Percentiles rank a stretch among this genome's conserved stretches.
These are phyloP conservation scores for Saccharomyces hybrid DNA, from an alignment of 1,139 yeast species.

Conservation along the genomic window DNA sequence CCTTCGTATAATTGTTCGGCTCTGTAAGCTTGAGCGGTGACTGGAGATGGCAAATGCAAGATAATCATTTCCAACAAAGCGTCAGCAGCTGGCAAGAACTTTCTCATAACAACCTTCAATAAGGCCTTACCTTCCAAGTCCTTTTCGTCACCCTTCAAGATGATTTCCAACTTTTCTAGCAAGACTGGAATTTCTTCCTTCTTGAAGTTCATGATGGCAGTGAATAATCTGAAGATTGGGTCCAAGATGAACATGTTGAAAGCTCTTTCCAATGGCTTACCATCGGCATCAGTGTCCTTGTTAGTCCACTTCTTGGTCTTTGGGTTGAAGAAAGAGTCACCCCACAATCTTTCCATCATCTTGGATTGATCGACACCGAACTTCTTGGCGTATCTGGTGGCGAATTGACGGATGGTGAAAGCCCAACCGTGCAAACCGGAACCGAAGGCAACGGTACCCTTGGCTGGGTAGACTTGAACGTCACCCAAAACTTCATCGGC, in stretches of 20 bases:
- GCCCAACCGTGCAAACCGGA: slow-evolving; percentile 99
- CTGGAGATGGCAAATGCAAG: slow-evolving; percentile 98
- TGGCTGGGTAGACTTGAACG: slow-evolving; percentile 97
- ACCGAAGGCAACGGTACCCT: slow-evolving; percentile 99
- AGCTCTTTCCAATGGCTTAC: slow-evolving; percentile 95
- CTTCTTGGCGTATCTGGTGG: slow-evolving; percentile 96
- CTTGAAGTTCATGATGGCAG: slow-evolving; percentile 95
- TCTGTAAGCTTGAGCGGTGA: slow-evolving; percentile 98
- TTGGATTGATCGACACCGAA: slow-evolving; percentile 97
- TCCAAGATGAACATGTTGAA: slow-evolving; percentile 99
- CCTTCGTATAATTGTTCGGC: slow-evolving; percentile 99
- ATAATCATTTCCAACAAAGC: slow-evolving; percentile 98
- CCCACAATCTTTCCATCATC: slow-evolving; percentile 99
- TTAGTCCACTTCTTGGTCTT: slow-evolving; percentile 99
- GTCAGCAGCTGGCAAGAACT: slow-evolving; percentile 99
- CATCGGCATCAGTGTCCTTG: slow-evolving; percentile 94
- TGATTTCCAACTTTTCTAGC: slow-evolving; percentile 83
- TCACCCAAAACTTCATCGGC: slow-evolving; percentile 89
- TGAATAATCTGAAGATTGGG: slow-evolving; percentile 96
- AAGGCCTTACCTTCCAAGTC: slow-evolving; percentile 98
- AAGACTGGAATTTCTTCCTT: slow-evolving; percentile 89
- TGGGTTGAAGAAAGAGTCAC: slow-evolving; percentile 99
- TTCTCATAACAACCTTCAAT: slow-evolving; percentile 91
- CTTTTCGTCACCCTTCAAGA: slow-evolving; percentile 84
- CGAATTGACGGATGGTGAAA: slow-evolving; percentile 98